These are phyloP conservation scores for Eutrema heterophyllum DNA, from an alignment of 345 rosid genomes.

Conservation along the genomic window DNA sequence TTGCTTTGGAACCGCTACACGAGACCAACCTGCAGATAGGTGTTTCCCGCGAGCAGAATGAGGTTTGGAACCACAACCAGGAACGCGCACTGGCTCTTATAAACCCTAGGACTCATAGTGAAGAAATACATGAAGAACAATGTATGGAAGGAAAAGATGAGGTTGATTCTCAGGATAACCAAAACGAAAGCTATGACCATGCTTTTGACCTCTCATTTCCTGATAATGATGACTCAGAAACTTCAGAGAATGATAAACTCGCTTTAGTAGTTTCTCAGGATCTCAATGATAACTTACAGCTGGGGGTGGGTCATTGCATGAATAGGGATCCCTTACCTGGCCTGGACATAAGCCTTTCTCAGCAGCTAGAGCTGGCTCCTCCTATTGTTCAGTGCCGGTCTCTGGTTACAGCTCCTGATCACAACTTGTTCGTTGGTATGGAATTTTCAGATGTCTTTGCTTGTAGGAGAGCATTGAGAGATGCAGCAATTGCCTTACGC, in stretches of 20 bases:
- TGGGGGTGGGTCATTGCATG: slow-evolving; percentile 49
- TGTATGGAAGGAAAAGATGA: slow-evolving; percentile 33
- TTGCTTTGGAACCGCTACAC: slow-evolving; percentile 24
- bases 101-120: slow-evolving; percentile 19
- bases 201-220: slow-evolving; percentile 25
- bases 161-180: slow-evolving; percentile 37
- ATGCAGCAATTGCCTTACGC: slow-evolving; percentile 89
- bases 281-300: slow-evolving; percentile 37
- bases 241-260: slow-evolving; percentile 28
- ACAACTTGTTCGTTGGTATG: slow-evolving; percentile 70
- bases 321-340: slow-evolving; percentile 43
- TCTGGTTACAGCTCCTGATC: slow-evolving; percentile 39
- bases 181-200: slow-evolving; percentile 23
- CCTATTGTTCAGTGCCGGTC: slow-evolving; percentile 65
- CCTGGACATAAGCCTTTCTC: slow-evolving; percentile 33
- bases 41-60: slow-evolving; percentile 24
- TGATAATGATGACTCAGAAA: slow-evolving; percentile 22
- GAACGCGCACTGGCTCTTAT: slow-evolving; percentile 16
- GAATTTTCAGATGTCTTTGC: slow-evolving; percentile 94
- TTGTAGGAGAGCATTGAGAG: slow-evolving; percentile 91
- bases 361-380: slow-evolving; percentile 41
- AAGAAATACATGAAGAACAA: slow-evolving; percentile 21
- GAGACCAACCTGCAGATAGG: slow-evolving; percentile 29
- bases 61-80: slow-evolving; percentile 15
- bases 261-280: slow-evolving; percentile 14